Conservation (phyloP, 306 rosid species). For the Heteromeles arbutifolia region DNA sequence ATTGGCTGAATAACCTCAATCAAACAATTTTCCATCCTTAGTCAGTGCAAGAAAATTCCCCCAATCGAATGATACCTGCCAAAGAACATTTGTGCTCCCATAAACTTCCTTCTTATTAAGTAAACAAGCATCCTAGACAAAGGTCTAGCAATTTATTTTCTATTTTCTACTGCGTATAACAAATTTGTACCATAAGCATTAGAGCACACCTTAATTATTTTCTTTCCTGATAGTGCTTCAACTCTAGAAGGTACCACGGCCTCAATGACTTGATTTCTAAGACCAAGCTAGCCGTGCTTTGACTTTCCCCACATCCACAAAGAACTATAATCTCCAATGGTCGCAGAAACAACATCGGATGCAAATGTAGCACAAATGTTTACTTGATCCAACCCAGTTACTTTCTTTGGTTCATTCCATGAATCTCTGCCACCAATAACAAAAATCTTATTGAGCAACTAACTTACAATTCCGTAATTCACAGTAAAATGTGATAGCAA, state of each 20-base stretch:
- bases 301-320: too few relatives aligned
- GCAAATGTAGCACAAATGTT: too few relatives aligned
- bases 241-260: conserved; percentile 56
- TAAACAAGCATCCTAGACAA: background rate
- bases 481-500: background rate
- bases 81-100: conserved; percentile 19
- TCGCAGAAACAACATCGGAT: too few relatives aligned
- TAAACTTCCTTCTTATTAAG: conserved; percentile 9
- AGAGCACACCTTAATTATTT: conserved; percentile 53
- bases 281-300: conserved; percentile 88
- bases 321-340: too few relatives aligned
- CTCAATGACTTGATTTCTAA: conserved; percentile 46
- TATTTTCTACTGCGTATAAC: background rate
- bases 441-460: background rate
- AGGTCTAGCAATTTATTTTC: background rate
- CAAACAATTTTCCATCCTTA: conserved; percentile 75
- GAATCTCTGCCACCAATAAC: too few relatives aligned
- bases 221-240: conserved; percentile 60
- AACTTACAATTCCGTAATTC: conserved; percentile 6
- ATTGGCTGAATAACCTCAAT: conserved; percentile 91
- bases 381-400: too few relatives aligned
- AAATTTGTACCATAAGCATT: background rate
- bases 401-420: too few relatives aligned
- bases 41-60: conserved; percentile 84
- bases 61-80: conserved; percentile 88